Percentiles rank a stretch among this genome's conserved stretches.
Conservation (phyloP, 1,284 basidiomycete genomes). For the Pseudozyma sp. region DNA sequence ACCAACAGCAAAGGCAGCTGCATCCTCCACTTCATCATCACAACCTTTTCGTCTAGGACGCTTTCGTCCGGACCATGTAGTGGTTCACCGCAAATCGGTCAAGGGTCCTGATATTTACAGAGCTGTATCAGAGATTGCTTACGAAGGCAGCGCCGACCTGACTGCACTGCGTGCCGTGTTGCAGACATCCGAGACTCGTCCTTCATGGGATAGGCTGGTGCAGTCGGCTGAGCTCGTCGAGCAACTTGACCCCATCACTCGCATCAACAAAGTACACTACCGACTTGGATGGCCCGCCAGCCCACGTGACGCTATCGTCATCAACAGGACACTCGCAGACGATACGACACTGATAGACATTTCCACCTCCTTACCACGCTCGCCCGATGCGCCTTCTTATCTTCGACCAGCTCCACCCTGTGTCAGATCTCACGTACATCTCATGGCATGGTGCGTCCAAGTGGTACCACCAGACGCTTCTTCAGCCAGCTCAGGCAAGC, state of each 20-base stretch:
- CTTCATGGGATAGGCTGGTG: conserved; percentile 85
- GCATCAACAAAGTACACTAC: conserved; percentile 89
- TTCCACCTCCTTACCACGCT: conserved; percentile 93
- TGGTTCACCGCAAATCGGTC: conserved; percentile 70
- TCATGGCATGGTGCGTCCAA: conserved; percentile 96
- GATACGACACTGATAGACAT: conserved; percentile 83
- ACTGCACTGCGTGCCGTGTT: conserved; percentile 86
- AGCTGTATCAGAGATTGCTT: conserved; percentile 81
- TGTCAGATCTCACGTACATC: conserved; percentile 86
- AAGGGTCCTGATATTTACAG: conserved; percentile 82
- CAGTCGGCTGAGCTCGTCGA: conserved; percentile 86
- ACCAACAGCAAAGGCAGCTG: conserved; percentile 1
- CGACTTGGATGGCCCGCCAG: conserved; percentile 95
- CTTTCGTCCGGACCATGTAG: conserved; percentile 69
- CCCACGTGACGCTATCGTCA: conserved; percentile 69
- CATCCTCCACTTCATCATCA: conserved; percentile 2
- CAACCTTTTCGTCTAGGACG: conserved; percentile 31
- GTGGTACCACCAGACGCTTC: conserved; percentile 67
- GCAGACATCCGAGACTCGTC: conserved; percentile 82
- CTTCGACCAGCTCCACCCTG: conserved; percentile 92
- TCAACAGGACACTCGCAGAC: conserved; percentile 46
- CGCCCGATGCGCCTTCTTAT: conserved; percentile 90
- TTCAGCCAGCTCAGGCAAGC: conserved; percentile 65
- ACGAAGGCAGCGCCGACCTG: conserved; percentile 75
- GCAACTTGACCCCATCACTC: conserved; percentile 84